These are phyloP conservation scores for Candida insectorum DNA, from an alignment of 805 yeast species.

Conservation along the genomic window DNA sequence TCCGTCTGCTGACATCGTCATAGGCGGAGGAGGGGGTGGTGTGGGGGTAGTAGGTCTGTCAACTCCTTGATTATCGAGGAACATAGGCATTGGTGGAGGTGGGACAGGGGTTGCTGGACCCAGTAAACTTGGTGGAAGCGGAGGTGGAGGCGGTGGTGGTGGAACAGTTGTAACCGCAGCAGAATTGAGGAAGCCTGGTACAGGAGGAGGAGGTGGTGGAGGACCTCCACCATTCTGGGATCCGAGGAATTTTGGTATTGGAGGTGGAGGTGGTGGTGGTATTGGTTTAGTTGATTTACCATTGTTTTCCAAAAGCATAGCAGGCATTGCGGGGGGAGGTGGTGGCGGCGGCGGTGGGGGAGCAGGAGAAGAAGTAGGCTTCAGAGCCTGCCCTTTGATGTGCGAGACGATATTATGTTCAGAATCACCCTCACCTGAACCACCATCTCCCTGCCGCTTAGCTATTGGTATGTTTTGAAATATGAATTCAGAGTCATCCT, in stretches of 20 bases:
- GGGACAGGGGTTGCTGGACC: conserved; percentile 10
- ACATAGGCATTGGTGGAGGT: conserved; percentile 23
- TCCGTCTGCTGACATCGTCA: too few relatives aligned
- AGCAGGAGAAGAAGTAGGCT: not conserved
- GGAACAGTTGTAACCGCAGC: conserved; percentile 1
- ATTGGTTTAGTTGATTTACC: conserved; percentile 2
- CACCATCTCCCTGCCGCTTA: too few relatives aligned
- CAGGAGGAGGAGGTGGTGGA: too few relatives aligned
- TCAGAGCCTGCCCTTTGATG: too few relatives aligned
- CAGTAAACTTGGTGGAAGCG: conserved; percentile 7
- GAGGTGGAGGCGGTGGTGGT: conserved; percentile 18
- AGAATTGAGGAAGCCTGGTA: too few relatives aligned
- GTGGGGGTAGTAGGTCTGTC: conserved; percentile 9
- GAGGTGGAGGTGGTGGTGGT: conserved; percentile 19
- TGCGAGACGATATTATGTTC: too few relatives aligned
- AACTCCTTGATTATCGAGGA: conserved; percentile 12
- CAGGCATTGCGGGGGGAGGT: conserved; percentile 1
- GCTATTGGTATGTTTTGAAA: too few relatives aligned
- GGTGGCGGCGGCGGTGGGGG: conserved; percentile 9
- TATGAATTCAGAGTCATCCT: too few relatives aligned
- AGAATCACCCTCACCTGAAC: too few relatives aligned
- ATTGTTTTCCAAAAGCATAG: too few relatives aligned
- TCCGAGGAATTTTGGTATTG: conserved; percentile 13
- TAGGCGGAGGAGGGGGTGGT: conserved; percentile 19
- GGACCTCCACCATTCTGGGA: too few relatives aligned